These are phyloP conservation scores for Pterocarpus santalinus DNA, from an alignment of 306 rosid genomes.

Conservation along the genomic window DNA sequence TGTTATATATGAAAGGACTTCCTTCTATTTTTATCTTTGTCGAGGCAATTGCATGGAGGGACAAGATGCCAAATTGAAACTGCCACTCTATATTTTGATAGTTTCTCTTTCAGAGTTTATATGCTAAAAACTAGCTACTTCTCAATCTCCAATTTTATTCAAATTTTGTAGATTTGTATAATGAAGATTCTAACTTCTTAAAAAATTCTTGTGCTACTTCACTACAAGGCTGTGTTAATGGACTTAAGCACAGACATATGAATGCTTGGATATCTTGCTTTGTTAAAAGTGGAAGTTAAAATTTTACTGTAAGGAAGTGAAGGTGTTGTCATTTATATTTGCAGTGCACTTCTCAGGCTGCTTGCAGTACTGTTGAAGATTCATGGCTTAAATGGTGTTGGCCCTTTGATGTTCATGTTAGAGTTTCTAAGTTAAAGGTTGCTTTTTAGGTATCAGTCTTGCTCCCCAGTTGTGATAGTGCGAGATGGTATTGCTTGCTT, in stretches of 20 bases:
- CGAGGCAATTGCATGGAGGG: not conserved
- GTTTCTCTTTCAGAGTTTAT: not conserved
- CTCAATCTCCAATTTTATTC: constrained; percentile 5
- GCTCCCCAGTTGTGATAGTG: not conserved
- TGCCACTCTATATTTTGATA: not conserved
- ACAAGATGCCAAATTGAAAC: constrained; percentile 14
- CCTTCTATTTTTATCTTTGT: not conserved
- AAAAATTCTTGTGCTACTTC: not conserved
- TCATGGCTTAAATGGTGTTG: not conserved
- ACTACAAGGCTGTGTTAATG: not conserved
- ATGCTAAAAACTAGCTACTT: not conserved
- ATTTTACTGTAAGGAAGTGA: not conserved
- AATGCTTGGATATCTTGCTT: constrained; percentile 4
- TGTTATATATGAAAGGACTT: constrained; percentile 22
- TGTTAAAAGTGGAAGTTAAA: too few relatives aligned
- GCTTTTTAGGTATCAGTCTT: not conserved
- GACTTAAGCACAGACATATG: not conserved
- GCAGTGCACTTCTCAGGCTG: not conserved
- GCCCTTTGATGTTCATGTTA: not conserved
- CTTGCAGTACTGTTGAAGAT: not conserved
- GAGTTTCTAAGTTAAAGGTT: not conserved
- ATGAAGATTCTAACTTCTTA: not conserved
- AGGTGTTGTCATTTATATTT: not conserved
- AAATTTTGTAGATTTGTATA: not conserved
- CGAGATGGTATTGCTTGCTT: not conserved